phyloP scores from a whole-genome alignment of 2,329 filamentous ascomycete species.

The Calonectria naviculata region DNA sequence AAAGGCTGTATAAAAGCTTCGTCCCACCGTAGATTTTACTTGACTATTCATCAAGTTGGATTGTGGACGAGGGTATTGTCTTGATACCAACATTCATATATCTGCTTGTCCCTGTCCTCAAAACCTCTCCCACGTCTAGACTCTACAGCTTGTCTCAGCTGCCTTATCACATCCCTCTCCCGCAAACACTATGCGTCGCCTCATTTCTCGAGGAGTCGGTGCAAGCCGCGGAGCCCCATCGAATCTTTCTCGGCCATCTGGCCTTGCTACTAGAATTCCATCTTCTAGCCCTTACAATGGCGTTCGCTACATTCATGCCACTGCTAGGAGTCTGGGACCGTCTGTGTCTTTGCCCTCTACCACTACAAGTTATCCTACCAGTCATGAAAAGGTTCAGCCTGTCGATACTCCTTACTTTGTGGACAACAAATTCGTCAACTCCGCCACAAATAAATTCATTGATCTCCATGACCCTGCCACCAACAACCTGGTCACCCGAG shows the following conservation, averaged over 20 bases:
- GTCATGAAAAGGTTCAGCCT: slow-evolving; percentile 75
- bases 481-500: slow-evolving; percentile 85
- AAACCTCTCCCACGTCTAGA: too few species aligned
- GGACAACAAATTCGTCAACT: slow-evolving; percentile 81
- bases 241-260: slow-evolving; percentile 42
- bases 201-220: slow-evolving; percentile 53
- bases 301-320: slow-evolving; percentile 66
- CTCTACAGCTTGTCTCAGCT: too few species aligned
- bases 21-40: too few species aligned
- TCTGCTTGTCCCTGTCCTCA: not conserved
- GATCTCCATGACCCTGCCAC: slow-evolving; percentile 88
- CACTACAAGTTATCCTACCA: slow-evolving; percentile 72
- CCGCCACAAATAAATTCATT: slow-evolving; percentile 78
- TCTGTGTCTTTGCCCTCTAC: slow-evolving; percentile 64
- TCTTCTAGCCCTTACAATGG: slow-evolving; percentile 50
- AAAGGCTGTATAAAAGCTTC: too few species aligned
- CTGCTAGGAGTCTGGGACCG: slow-evolving; percentile 64
- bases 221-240: slow-evolving; percentile 45
- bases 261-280: slow-evolving; percentile 30
- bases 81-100: too few species aligned
- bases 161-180: not conserved
- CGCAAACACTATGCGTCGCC: slow-evolving; percentile 55
- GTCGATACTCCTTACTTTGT: slow-evolving; percentile 85
- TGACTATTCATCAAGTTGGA: too few species aligned
- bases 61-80: too few species aligned